phyloP scores from a whole-genome alignment of 2,329 filamentous ascomycete genomes.

The Lachnellula arida region DNA sequence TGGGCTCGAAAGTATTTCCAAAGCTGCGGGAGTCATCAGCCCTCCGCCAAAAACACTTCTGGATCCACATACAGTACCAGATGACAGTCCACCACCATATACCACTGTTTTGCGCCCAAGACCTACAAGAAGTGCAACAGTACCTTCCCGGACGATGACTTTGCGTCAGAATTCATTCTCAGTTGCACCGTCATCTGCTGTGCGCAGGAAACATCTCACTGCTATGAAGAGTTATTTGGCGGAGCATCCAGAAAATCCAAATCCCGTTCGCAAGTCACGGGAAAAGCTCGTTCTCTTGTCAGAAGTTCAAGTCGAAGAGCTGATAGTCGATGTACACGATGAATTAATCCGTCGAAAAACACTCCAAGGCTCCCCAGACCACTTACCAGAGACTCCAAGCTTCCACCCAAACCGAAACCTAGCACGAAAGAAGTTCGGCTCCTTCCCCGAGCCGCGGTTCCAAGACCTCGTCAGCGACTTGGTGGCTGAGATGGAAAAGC shows the following conservation, averaged over 20 bases:
- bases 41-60: neutral
- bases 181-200: neutral
- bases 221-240: constrained; percentile 11
- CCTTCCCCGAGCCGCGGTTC: constrained; percentile 11
- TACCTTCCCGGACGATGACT: neutral
- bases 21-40: constrained; percentile 10
- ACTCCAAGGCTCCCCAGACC: neutral
- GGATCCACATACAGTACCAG: neutral
- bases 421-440: constrained; percentile 15
- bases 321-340: constrained; percentile 20
- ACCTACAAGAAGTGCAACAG: neutral
- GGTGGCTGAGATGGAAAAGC: constrained; percentile 15
- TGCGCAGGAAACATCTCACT: constrained; percentile 5
- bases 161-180: neutral
- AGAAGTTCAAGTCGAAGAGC: constrained; percentile 13
- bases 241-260: neutral
- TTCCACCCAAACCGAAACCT: constrained; percentile 17
- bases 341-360: constrained; percentile 22
- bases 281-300: constrained; percentile 12
- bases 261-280: neutral
- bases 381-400: neutral
- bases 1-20: constrained; percentile 19
- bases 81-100: constrained; percentile 19
- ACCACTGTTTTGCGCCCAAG: neutral
- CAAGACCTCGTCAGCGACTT: constrained; percentile 14